Percentiles rank a stretch among this genome's conserved stretches.
phyloP scores from a whole-genome alignment of 2,329 filamentous ascomycete species.

The Cryphonectria radicalis region DNA sequence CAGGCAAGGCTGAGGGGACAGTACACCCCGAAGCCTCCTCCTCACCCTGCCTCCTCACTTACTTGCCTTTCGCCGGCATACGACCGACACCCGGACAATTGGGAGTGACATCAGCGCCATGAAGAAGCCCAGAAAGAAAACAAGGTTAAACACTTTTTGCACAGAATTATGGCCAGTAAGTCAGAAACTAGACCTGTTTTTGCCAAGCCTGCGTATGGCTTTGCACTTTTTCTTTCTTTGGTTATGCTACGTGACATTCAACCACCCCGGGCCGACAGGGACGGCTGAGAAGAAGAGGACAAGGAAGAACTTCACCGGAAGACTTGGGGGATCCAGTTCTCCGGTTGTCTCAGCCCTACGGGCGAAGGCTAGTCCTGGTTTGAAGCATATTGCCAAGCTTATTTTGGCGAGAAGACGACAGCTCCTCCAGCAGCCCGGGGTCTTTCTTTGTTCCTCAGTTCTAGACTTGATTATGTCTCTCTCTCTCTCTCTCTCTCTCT shows the following conservation, averaged over 20 bases:
- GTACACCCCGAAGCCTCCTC: slow-evolving; percentile 12
- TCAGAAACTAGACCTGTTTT: neutral
- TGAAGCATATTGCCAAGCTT: slow-evolving; percentile 20
- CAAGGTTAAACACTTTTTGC: too few relatives aligned
- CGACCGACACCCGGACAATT: neutral
- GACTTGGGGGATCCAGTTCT: neutral
- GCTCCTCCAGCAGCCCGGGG: neutral
- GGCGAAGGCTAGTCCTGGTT: neutral
- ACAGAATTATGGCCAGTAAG: neutral
- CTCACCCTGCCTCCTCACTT: too few relatives aligned
- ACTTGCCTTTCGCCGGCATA: slow-evolving; percentile 4
- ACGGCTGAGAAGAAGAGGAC: slow-evolving; percentile 19
- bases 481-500: too few relatives aligned
- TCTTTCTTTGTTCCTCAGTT: neutral
- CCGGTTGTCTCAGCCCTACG: slow-evolving; percentile 15
- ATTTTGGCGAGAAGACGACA: neutral
- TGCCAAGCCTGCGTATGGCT: neutral
- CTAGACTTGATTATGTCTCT: neutral
- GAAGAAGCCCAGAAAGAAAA: neutral
- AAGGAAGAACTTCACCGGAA: neutral
- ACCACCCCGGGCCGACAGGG: slow-evolving; percentile 8
- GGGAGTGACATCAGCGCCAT: neutral
- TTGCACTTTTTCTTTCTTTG: neutral
- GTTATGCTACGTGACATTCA: slow-evolving; percentile 21
- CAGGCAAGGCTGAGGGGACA: slow-evolving; percentile 19